Evolutionary conservation across 371 early-diverging fungal species (phyloP).

Genomic region (Massospora cicadina): DNA sequence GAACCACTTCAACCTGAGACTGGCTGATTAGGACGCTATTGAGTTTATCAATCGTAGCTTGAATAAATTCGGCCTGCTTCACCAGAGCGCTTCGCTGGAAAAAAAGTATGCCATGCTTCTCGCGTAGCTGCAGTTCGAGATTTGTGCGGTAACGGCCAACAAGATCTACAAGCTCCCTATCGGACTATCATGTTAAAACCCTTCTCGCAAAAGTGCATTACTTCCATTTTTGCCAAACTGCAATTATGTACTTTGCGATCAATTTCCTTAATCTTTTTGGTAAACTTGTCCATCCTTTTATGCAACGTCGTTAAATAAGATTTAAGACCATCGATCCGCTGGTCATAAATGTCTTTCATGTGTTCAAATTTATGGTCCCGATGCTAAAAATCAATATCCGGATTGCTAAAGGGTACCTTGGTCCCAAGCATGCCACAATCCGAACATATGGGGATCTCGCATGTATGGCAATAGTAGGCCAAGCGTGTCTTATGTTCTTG

Average conservation of each 20-base stretch:
- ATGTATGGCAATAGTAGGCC: constrained; percentile 10
- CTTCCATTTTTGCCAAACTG: not conserved
- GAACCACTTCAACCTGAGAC: constrained; percentile 7
- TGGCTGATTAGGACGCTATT: not conserved
- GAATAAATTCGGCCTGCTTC: constrained; percentile 1
- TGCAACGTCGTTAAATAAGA: not conserved
- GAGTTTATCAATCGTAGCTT: constrained; percentile 1
- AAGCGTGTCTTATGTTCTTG: constrained; percentile 7
- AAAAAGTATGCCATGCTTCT: constrained; percentile 4
- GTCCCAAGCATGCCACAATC: constrained; percentile 11
- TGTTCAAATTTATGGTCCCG: constrained; percentile 10
- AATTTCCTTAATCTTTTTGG: constrained; percentile 5
- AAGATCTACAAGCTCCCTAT: constrained; percentile 6
- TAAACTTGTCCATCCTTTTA: constrained; percentile 7
- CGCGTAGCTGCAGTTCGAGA: constrained; percentile 7
- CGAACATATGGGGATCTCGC: constrained; percentile 8
- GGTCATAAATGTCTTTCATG: constrained; percentile 8
- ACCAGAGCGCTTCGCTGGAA: not conserved
- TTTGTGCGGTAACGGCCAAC: constrained; percentile 4
- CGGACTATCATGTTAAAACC: not conserved
- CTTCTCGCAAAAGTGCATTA: not conserved
- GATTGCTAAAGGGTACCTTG: not conserved
- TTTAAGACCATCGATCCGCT: constrained; percentile 5
- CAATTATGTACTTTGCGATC: constrained; percentile 9
- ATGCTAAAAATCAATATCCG: constrained; percentile 4